Conservation (phyloP, 2,329 filamentous ascomycete species). For the Fusarium tupiense region DNA sequence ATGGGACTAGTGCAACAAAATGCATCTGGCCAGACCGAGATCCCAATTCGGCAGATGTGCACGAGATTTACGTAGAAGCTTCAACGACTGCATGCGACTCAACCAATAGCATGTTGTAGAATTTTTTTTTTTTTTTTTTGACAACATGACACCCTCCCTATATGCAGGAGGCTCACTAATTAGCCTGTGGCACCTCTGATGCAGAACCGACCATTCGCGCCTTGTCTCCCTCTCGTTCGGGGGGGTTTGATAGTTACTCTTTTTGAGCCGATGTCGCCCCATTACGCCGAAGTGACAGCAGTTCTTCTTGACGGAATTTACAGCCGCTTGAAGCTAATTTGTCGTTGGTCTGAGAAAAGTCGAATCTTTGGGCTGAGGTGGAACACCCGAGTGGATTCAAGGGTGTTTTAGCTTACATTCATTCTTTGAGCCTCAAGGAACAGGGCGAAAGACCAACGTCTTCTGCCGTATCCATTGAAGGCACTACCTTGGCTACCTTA, state of each 20-base stretch:
- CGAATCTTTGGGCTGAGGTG: background rate
- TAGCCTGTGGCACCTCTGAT: background rate
- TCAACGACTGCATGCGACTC: slow-evolving; percentile 4
- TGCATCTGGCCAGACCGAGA: slow-evolving; percentile 39
- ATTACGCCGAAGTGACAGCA: background rate
- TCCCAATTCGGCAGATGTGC: slow-evolving; percentile 18
- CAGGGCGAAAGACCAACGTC: background rate
- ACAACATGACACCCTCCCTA: background rate
- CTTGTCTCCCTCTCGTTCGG: background rate
- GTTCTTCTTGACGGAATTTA: background rate
- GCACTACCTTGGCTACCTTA: background rate
- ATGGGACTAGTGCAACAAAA: slow-evolving; percentile 9
- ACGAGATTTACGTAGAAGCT: slow-evolving; percentile 20
- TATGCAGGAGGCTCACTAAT: background rate
- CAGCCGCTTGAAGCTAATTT: background rate
- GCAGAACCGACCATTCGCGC: background rate
- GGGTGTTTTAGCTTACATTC: background rate
- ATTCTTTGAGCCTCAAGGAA: slow-evolving; percentile 2
- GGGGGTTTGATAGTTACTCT: background rate
- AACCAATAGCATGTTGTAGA: slow-evolving; percentile 16
- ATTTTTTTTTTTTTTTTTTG: background rate
- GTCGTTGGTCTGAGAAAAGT: background rate
- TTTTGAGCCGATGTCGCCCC: background rate
- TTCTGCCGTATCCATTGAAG: background rate
- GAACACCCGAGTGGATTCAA: slow-evolving; percentile 1